These are phyloP conservation scores for Cucumis variabilis DNA, from an alignment of 331 rosid species.

Conservation along the genomic window DNA sequence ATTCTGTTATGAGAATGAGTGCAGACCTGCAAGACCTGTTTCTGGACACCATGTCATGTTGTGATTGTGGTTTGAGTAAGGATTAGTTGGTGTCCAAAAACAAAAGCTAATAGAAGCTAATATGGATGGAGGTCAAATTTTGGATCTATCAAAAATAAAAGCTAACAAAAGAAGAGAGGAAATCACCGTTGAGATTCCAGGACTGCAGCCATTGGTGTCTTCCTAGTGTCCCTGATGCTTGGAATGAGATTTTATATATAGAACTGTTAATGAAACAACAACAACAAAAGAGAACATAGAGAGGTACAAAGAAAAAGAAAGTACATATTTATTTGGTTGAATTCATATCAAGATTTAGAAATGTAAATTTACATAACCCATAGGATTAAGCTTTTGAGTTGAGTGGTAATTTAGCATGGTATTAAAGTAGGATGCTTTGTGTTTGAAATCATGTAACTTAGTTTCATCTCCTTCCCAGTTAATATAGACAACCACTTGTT, in stretches of 20 bases:
- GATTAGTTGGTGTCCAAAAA: too few species aligned
- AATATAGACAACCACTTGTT: too few species aligned
- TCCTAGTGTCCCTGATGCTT: slow-evolving; percentile 89
- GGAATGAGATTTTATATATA: slow-evolving; percentile 90
- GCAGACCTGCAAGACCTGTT: slow-evolving; percentile 87
- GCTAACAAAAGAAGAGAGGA: slow-evolving; percentile 57
- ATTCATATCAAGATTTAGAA: slow-evolving; percentile 18
- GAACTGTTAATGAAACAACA: slow-evolving; percentile 63
- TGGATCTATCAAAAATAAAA: slow-evolving; percentile 71
- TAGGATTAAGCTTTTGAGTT: too few species aligned
- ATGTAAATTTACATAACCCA: too few species aligned
- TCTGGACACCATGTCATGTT: too few species aligned
- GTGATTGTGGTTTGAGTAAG: too few species aligned
- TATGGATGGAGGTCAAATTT: too few species aligned
- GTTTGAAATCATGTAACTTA: too few species aligned
- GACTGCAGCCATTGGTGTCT: slow-evolving; percentile 99
- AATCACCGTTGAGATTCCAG: slow-evolving; percentile 67
- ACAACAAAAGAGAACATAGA: slow-evolving; percentile 57
- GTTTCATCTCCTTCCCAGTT: too few species aligned
- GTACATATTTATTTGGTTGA: slow-evolving; percentile 5
- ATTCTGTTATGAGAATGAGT: slow-evolving; percentile 99
- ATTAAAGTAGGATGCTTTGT: too few species aligned
- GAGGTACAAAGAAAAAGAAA: slow-evolving; percentile 35
- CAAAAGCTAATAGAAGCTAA: too few species aligned
- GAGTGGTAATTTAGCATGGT: too few species aligned